phyloP scores from a whole-genome alignment of 2,329 filamentous ascomycete species.

The Anthostomella pinea region DNA sequence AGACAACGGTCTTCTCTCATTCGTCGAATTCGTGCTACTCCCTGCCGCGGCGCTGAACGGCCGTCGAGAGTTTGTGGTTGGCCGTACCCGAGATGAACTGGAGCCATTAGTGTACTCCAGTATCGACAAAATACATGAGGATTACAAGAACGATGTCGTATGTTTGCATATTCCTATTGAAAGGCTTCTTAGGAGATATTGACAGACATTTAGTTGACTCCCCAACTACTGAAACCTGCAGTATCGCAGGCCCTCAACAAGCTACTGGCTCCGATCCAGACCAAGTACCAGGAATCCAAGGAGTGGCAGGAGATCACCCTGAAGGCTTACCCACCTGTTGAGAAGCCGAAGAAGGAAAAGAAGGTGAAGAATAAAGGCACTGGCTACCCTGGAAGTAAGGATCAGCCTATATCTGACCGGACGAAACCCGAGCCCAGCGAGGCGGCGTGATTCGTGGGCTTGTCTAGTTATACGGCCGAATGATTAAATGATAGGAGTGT shows the following conservation, averaged over 20 bases:
- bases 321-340: slow-evolving; percentile 76
- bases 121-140: slow-evolving; percentile 71
- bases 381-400: slow-evolving; percentile 22
- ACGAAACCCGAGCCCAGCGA: too few species aligned
- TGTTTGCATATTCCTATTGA: slow-evolving; percentile 27
- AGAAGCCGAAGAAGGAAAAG: slow-evolving; percentile 68
- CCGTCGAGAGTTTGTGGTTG: slow-evolving; percentile 64
- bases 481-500: too few species aligned
- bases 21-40: slow-evolving; percentile 84
- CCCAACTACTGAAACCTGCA: slow-evolving; percentile 84
- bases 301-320: slow-evolving; percentile 79
- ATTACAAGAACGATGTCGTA: slow-evolving; percentile 77
- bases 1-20: slow-evolving; percentile 81
- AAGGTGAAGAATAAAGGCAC: slow-evolving; percentile 74
- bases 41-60: slow-evolving; percentile 67
- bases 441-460: too few species aligned
- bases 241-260: slow-evolving; percentile 70
- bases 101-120: slow-evolving; percentile 78
- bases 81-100: slow-evolving; percentile 58
- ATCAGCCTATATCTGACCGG: too few species aligned
- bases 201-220: slow-evolving; percentile 58
- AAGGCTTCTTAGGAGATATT: slow-evolving; percentile 7
- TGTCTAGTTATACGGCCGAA: too few species aligned
- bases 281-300: slow-evolving; percentile 63
- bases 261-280: slow-evolving; percentile 75